phyloP scores from a whole-genome alignment of 2,329 filamentous ascomycete species.

The Acephala macrosclerotiorum region DNA sequence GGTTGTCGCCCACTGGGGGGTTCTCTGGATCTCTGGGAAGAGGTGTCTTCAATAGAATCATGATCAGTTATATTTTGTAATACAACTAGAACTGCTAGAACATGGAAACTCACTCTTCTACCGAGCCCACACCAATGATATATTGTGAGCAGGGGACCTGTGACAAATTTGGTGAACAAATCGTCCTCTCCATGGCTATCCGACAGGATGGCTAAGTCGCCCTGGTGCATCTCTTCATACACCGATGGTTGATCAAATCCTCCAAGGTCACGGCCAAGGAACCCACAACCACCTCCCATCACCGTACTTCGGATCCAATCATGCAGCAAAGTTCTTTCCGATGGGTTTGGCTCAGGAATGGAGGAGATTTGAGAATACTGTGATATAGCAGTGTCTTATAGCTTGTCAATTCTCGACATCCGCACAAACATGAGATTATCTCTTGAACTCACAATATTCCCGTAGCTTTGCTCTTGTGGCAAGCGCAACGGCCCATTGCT shows the following conservation, averaged over 20 bases:
- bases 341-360: constrained; percentile 17
- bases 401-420: not conserved
- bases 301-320: constrained; percentile 25
- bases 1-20: constrained; percentile 21
- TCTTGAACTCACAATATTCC: constrained; percentile 26
- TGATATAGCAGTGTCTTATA: constrained; percentile 24
- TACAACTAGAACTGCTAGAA: not conserved
- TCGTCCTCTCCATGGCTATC: constrained; percentile 27
- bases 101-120: constrained; percentile 15
- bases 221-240: constrained; percentile 17
- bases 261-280: constrained; percentile 29
- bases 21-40: constrained; percentile 21
- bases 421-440: not conserved
- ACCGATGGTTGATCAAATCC: constrained; percentile 22
- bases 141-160: constrained; percentile 10
- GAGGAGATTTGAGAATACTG: constrained; percentile 19
- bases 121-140: constrained; percentile 16
- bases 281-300: constrained; percentile 25
- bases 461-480: constrained; percentile 21
- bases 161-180: constrained; percentile 28
- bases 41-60: constrained; percentile 9
- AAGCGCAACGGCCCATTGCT: constrained; percentile 27
- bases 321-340: constrained; percentile 20
- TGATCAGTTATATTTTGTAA: not conserved
- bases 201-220: constrained; percentile 26